These are phyloP conservation scores for Diplodia intermedia DNA, from an alignment of 2,329 filamentous ascomycete species.

Conservation along the genomic window DNA sequence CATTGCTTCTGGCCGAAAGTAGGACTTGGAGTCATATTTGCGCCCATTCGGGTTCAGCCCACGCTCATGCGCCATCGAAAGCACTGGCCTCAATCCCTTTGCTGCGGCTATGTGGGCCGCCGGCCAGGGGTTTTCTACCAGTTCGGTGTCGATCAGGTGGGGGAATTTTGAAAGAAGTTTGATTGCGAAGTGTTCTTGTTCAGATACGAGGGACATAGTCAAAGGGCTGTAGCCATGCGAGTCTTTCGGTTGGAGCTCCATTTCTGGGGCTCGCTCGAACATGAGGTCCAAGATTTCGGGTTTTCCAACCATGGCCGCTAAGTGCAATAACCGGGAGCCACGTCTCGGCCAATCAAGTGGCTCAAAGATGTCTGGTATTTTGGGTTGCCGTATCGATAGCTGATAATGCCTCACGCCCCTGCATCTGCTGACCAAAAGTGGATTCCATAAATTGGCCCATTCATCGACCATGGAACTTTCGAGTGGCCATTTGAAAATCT, in stretches of 20 bases:
- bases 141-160: not conserved
- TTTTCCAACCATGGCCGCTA: not conserved
- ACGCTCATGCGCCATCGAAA: not conserved
- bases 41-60: not conserved
- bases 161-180: not conserved
- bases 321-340: not conserved
- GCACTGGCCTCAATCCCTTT: not conserved
- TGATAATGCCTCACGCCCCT: not conserved
- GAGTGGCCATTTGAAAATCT: not conserved
- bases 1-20: fast-evolving
- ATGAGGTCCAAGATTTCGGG: not conserved
- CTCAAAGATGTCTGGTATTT: no score
- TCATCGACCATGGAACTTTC: not conserved
- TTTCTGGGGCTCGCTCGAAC: not conserved
- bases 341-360: not conserved
- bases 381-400: not conserved
- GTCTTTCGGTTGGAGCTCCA: not conserved
- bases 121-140: not conserved
- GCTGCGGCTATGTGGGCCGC: not conserved
- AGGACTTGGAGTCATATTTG: no score
- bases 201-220: not conserved
- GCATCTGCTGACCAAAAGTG: not conserved
- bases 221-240: not conserved
- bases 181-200: not conserved
- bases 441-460: not conserved